Evolutionary conservation across 768 basidiomycete genomes (phyloP).

Genomic region (Russula olivacea): DNA sequence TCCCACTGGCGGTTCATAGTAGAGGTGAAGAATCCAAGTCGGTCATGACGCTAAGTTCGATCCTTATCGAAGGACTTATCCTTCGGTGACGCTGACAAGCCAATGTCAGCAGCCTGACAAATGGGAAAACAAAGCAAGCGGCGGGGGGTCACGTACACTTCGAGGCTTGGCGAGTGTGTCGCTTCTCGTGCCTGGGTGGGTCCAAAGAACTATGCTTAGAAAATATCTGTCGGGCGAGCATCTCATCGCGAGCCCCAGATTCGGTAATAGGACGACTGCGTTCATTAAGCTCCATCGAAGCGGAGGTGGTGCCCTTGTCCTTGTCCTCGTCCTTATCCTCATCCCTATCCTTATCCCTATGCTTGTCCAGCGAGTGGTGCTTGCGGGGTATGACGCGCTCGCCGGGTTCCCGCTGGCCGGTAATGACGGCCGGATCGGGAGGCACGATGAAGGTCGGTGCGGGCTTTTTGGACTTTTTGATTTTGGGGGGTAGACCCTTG

Average conservation of each 20-base stretch:
- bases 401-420: constrained; percentile 17
- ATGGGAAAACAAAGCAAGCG: neutral
- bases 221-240: constrained; percentile 17
- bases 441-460: constrained; percentile 23
- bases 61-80: too few species aligned
- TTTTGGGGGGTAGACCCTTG: constrained; percentile 13
- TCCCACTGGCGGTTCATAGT: neutral
- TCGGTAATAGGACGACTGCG: neutral
- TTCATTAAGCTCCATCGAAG: constrained; percentile 10
- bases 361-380: constrained; percentile 8
- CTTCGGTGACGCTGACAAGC: constrained; percentile 8
- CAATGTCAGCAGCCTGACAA: neutral
- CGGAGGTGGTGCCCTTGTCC: neutral
- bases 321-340: neutral
- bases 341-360: too few species aligned
- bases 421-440: constrained; percentile 24
- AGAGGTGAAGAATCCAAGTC: neutral
- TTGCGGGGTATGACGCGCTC: constrained; percentile 16
- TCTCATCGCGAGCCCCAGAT: constrained; percentile 1
- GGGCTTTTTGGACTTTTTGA: constrained; percentile 15
- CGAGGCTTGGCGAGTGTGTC: neutral
- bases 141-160: neutral
- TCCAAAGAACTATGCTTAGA: constrained; percentile 14
- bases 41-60: neutral
- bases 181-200: constrained; percentile 17